A percentile compares a stretch with the other conserved stretches of the same genome.
Conservation (phyloP, 2,329 filamentous ascomycete species). For the Penicillium frequentans region DNA sequence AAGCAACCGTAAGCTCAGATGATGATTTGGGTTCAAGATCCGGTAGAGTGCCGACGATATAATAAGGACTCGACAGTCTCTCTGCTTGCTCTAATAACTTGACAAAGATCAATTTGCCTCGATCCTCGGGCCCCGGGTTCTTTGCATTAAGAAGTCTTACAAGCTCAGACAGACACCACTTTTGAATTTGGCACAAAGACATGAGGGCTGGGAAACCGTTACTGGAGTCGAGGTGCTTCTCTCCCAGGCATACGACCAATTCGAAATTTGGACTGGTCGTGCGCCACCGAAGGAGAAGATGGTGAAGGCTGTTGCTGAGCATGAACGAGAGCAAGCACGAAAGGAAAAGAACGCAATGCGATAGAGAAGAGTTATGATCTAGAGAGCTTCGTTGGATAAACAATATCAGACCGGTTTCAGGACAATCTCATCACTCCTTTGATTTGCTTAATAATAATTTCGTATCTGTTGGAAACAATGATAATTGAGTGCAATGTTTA, state of each 20-base stretch:
- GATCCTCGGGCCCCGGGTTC: slow-evolving; percentile 10
- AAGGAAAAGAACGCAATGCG: background rate
- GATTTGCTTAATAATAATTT: background rate
- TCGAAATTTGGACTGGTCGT: slow-evolving; percentile 21
- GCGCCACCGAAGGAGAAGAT: slow-evolving; percentile 10
- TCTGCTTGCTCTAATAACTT: slow-evolving; percentile 8
- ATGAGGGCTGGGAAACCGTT: slow-evolving; percentile 15
- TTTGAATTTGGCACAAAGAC: slow-evolving; percentile 12
- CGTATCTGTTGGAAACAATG: background rate
- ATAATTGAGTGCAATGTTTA: too few species aligned
- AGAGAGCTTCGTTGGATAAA: background rate
- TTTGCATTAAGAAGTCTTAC: slow-evolving; percentile 26
- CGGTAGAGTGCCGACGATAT: slow-evolving; percentile 43
- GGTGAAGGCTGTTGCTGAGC: slow-evolving; percentile 4
- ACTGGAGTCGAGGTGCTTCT: slow-evolving; percentile 28
- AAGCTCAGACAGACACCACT: slow-evolving; percentile 21
- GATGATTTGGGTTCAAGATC: slow-evolving; percentile 36
- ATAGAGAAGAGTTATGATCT: background rate
- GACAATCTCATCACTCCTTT: background rate
- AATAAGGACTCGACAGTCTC: slow-evolving; percentile 25
- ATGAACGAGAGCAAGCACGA: slow-evolving; percentile 5
- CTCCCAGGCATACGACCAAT: slow-evolving; percentile 26
- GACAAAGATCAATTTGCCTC: slow-evolving; percentile 15
- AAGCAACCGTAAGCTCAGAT: slow-evolving; percentile 28
- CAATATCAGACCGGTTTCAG: background rate